Evolutionary conservation across 2,329 filamentous ascomycete species (phyloP).

Genomic region (Sclerotinia minor): DNA sequence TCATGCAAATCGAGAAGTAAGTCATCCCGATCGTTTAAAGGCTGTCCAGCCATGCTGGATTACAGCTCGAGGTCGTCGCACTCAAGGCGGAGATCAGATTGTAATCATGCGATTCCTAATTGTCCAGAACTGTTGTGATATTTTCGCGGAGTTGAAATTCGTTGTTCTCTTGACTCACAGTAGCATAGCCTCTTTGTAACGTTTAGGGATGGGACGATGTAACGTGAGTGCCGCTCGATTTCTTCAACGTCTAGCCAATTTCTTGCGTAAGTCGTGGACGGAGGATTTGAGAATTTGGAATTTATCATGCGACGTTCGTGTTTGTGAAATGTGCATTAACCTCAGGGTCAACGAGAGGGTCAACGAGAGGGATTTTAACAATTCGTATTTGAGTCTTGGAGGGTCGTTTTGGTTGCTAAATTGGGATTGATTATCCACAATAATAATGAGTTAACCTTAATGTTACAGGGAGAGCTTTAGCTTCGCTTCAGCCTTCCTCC

Average conservation of each 20-base stretch:
- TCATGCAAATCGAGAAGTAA: conserved; percentile 75
- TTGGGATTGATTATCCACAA: conserved; percentile 25
- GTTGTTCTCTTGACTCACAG: conserved; percentile 2
- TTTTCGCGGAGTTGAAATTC: not conserved
- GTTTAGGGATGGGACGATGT: conserved; percentile 13
- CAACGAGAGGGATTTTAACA: not conserved
- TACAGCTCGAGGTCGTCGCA: conserved; percentile 36
- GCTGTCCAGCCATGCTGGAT: conserved; percentile 61
- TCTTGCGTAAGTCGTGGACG: not conserved
- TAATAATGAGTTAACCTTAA: conserved; percentile 6
- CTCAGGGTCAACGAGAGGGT: not conserved
- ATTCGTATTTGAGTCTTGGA: conserved; percentile 23
- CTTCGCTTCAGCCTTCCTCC: conserved; percentile 15
- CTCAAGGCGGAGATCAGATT: conserved; percentile 32
- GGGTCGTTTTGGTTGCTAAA: conserved; percentile 20
- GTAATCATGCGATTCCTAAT: conserved; percentile 29
- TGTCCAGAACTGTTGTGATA: conserved; percentile 1
- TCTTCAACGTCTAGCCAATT: conserved; percentile 12
- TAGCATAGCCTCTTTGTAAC: conserved; percentile 31
- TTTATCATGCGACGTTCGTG: not conserved
- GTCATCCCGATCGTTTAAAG: conserved; percentile 51
- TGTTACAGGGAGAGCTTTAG: conserved; percentile 15
- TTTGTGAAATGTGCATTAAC: not conserved
- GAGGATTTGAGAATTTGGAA: not conserved
- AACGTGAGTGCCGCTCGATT: conserved; percentile 8